Base-by-base conservation (phyloP, 176 grass and related monocot genomes). In the Musa troglodytarum region DNA sequence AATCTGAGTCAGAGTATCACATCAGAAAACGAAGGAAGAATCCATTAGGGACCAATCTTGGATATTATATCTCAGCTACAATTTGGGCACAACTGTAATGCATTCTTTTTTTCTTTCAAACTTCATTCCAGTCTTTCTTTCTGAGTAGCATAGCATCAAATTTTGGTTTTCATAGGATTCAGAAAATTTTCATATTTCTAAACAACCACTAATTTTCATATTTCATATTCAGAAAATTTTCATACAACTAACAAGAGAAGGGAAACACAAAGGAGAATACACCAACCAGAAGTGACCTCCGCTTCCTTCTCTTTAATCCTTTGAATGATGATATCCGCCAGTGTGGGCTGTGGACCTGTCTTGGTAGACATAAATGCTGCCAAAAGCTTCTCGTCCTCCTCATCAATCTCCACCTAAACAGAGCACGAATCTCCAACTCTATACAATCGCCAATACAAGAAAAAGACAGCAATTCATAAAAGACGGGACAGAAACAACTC, bases 361-460 rank as follows among this genome's bases (percentile, higher is more conserved):
- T 84, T 88, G 68, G 83, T 84, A 0, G 80, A 75, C 86, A 91
- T 91, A 85, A 98, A 98, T 0, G 82, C 78, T 0, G 88, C 88
- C 12, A 93, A 87, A 24, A 92, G 86, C 84, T 59, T 91, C 84
- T 98, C 86, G 19, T 98, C 94, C 63, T 98, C 90, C 73, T 93
- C 90, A 9, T 98, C 76, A 29, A 98, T 98, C 74, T 91, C 88
- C 72, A 88, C 74, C 94, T 98, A 74, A 53, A 10, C 56, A 63
- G 8, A 8, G 20, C 10, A 19, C 8, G 73, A 70, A 28, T 53
- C 21, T 63, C 50, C 26, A 22, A 72, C 65, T 28, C 65, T 34
- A 54, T 11, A 22, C 28, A 28, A 14, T 68, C 11, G 23, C 16
- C 15, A 15, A 4, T 16, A 15, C 49, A 2, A 55, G 34, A 21